These are phyloP conservation scores for Cryptomeria japonica DNA, from an alignment of 75 land plant genomes.

Conservation along the genomic window DNA sequence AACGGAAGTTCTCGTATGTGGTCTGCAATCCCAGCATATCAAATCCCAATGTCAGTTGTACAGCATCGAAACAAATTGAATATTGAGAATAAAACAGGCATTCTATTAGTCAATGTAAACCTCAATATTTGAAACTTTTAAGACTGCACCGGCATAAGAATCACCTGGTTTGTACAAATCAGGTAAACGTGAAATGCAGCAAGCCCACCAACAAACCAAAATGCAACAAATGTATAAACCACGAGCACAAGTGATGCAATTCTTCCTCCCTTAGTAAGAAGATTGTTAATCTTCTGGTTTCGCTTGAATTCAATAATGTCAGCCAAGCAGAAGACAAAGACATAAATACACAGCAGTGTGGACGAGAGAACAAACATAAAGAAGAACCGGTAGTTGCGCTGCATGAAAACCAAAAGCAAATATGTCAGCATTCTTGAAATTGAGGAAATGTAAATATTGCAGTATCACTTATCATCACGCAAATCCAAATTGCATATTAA, in stretches of 20 bases:
- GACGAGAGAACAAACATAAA: conserved; percentile 26
- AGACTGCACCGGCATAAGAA: background rate
- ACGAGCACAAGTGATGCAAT: conserved; percentile 21
- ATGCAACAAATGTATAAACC: conserved; percentile 19
- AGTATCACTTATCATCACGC: background rate
- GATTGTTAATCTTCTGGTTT: background rate
- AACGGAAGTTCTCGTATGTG: conserved; percentile 72
- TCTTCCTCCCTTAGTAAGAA: background rate
- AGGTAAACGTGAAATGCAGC: conserved; percentile 24
- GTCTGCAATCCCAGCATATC: conserved; percentile 39
- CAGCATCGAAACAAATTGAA: background rate
- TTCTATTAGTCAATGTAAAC: background rate
- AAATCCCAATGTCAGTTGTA: background rate
- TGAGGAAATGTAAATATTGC: background rate
- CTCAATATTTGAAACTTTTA: background rate
- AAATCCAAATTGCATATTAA: background rate
- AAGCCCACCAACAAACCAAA: conserved; percentile 30
- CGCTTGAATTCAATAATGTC: conserved; percentile 12
- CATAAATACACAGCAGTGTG: conserved; percentile 16
- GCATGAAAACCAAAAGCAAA: conserved; percentile 8
- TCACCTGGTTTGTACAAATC: conserved; percentile 28
- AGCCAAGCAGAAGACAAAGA: conserved; percentile 16
- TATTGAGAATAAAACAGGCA: background rate
- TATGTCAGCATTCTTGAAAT: background rate
- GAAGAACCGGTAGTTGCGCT: conserved; percentile 27